Conservation (phyloP, 352 stramenopile species). For the Phytophthora pisi region DNA sequence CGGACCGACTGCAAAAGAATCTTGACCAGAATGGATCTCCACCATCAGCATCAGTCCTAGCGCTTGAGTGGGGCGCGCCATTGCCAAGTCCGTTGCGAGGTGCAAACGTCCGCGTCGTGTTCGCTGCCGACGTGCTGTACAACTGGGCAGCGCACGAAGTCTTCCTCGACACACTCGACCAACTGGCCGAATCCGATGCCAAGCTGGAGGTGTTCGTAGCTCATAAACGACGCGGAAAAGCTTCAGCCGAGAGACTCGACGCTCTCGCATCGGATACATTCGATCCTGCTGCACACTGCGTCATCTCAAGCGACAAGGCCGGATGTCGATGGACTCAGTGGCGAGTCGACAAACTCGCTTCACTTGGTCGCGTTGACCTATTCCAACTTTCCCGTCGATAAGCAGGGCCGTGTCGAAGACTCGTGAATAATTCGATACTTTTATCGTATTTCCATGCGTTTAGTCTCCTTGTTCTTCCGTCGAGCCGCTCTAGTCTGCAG, state of each 20-base stretch:
- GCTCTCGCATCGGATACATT: conserved; percentile 21
- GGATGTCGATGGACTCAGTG: conserved; percentile 27
- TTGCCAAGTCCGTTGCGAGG: conserved; percentile 3
- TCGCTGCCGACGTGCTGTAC: conserved; percentile 71
- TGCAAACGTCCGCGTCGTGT: conserved; percentile 31
- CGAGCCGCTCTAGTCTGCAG: conserved; percentile 21
- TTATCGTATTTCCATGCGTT: background rate
- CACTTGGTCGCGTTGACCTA: conserved; percentile 19
- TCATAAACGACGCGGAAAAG: conserved; percentile 56
- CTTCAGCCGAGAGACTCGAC: conserved; percentile 35
- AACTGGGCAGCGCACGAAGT: conserved; percentile 56
- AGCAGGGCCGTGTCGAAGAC: background rate
- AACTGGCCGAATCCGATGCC: conserved; percentile 1
- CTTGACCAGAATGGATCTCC: conserved; percentile 30
- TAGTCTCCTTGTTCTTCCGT: conserved; percentile 14
- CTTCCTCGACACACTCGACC: conserved; percentile 45
- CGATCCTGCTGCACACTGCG: conserved; percentile 1
- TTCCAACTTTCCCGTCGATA: conserved; percentile 5
- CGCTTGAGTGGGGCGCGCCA: conserved; percentile 44
- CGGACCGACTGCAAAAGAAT: conserved; percentile 36
- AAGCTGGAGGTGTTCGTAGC: conserved; percentile 41
- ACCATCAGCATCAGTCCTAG: conserved; percentile 4
- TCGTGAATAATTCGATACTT: background rate
- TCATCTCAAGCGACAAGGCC: background rate
- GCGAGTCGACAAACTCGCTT: conserved; percentile 20